Conservation (phyloP, 257 asterid genomes). For the Solanum boliviense region DNA sequence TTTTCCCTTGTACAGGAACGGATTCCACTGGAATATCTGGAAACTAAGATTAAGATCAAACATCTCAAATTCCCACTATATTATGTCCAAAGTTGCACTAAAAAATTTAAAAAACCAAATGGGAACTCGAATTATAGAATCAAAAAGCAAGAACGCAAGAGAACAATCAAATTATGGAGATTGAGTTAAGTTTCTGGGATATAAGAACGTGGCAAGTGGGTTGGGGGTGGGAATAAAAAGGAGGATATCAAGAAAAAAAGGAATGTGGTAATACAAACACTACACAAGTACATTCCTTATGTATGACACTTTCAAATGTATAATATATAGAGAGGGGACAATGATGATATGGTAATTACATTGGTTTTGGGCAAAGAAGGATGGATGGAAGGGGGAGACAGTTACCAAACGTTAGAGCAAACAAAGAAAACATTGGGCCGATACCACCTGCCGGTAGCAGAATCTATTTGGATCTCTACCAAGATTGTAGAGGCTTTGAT, state of each 20-base stretch:
- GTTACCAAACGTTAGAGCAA: background rate
- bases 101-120: background rate
- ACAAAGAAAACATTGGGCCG: background rate
- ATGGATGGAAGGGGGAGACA: background rate
- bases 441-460: background rate
- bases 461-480: background rate
- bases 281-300: background rate
- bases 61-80: background rate
- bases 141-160: background rate
- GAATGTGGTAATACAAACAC: conserved; percentile 12
- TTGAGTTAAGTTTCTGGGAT: background rate
- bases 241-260: conserved; percentile 38
- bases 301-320: background rate
- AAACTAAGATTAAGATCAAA: conserved; percentile 48
- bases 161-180: background rate
- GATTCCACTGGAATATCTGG: conserved; percentile 22
- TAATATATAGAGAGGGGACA: background rate
- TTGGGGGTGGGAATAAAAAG: conserved; percentile 17
- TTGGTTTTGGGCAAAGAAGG: background rate
- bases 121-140: background rate
- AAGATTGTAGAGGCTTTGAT: background rate
- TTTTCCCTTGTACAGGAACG: background rate
- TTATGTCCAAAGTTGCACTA: background rate
- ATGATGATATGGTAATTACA: background rate
- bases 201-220: background rate